A percentile compares a stretch with the other conserved stretches of the same genome.
phyloP scores from a whole-genome alignment of 805 yeast species.

The Candida nemodendra region DNA sequence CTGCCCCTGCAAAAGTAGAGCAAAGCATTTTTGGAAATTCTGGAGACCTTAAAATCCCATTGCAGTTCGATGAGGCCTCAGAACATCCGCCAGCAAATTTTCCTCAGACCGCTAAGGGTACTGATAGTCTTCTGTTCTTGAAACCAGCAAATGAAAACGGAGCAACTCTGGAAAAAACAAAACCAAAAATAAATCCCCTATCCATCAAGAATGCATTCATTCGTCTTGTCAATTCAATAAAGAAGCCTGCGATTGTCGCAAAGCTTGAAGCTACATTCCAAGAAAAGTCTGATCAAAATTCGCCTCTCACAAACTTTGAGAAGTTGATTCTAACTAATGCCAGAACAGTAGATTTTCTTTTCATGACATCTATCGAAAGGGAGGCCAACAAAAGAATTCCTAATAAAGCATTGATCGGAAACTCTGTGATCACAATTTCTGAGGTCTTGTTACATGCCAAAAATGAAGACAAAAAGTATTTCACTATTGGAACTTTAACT shows the following conservation, averaged over 20 bases:
- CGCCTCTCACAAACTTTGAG: background rate
- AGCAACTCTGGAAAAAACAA: background rate
- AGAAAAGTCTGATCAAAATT: background rate
- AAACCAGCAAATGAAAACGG: background rate
- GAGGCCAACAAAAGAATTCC: constrained; percentile 62
- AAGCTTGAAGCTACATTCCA: background rate
- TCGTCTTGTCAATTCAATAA: background rate
- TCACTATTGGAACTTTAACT: constrained; percentile 53
- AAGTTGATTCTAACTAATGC: constrained; percentile 7
- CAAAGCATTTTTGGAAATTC: constrained; percentile 29
- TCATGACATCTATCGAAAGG: constrained; percentile 41
- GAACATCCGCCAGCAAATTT: constrained; percentile 2
- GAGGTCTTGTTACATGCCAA: constrained; percentile 58
- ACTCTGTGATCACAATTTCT: constrained; percentile 60
- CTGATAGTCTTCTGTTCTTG: background rate
- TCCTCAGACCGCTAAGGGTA: constrained; percentile 2
- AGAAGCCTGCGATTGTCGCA: background rate
- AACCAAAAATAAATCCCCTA: background rate
- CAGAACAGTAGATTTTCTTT: constrained; percentile 31
- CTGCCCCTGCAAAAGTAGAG: constrained; percentile 3
- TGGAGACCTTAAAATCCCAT: constrained; percentile 15
- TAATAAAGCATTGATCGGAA: constrained; percentile 58
- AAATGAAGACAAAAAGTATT: constrained; percentile 59
- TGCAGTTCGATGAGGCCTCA: constrained; percentile 15
- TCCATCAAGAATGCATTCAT: background rate